Base-by-base conservation (phyloP, 768 basidiomycete genomes). In the Podaxis pistillaris region DNA sequence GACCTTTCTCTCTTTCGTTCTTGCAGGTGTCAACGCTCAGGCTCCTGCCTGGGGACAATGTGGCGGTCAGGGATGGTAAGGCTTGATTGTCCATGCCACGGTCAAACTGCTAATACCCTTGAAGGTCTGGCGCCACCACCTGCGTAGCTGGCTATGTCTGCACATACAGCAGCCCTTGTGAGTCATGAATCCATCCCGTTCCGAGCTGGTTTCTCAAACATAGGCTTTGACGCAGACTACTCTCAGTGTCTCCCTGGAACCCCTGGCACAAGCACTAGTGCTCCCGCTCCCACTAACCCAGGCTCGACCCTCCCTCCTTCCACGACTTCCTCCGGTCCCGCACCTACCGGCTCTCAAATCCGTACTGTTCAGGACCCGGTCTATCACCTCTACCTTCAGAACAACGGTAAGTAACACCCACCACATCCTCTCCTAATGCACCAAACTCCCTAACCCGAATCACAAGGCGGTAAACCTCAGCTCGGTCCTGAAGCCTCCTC, bases 361-460 rank as follows among this genome's bases (percentile, higher is more conserved):
- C 80, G 85, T 55, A 71, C 80, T 1, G 84, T 79, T 37, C 76
- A 80, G 65, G 78, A 77, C 51, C 84, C 85, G 3, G 82, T 83
- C 6, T 85, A 73, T 64, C 84, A 86, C 67, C 81, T 84, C 68
- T 86, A 86, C 70, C 75, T 86, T 22, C 85, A 85, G 65, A 77
- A 76, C 64, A 68, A 70, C 41, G 79, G 83, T 83, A 58, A 54
- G 76, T 66, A 56, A 37, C 36, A 26, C 52, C 40, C 19, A 22
- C 17, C 19, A 58, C 38, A 51, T 40, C 52, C 52, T 26, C 49
- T 15, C 33, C 46, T 22, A n/a, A 38, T 40, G 15, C 40, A 19
- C 52, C 22, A 47, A 66, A 44, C 63, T 46, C 17, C 46, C 24
- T 22, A 22, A 46, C n/a, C 5, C 15, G n/a, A 46, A 46, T 17